These are phyloP conservation scores for Alternaria angustiovoidea DNA, from an alignment of 2,329 filamentous ascomycete species.

Conservation along the genomic window DNA sequence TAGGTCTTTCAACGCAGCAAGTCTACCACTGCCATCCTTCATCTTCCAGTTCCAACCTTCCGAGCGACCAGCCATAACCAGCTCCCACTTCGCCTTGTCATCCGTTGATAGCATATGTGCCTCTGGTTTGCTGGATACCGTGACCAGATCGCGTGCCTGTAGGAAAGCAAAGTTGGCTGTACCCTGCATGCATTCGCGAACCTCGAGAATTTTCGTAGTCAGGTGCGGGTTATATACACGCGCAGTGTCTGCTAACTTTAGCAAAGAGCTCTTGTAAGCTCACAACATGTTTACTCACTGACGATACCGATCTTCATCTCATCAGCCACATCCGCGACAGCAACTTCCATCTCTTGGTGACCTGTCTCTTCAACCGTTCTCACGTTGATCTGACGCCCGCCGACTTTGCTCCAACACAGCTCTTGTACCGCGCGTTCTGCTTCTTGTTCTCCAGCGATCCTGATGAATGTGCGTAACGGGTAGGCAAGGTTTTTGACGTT, in stretches of 20 bases:
- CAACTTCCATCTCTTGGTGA: constrained; percentile 10
- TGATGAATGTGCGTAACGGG: constrained; percentile 18
- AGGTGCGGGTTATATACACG: constrained; percentile 16
- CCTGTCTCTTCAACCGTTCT: constrained; percentile 5
- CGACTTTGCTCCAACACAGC: constrained; percentile 9
- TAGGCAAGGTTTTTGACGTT: constrained; percentile 13
- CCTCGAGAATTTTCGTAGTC: constrained; percentile 14
- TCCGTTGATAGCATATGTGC: background rate
- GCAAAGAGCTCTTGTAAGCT: background rate
- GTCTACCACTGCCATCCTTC: constrained; percentile 12
- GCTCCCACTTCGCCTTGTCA: constrained; percentile 16
- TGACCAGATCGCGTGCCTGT: constrained; percentile 16
- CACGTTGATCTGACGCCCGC: constrained; percentile 11
- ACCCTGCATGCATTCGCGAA: constrained; percentile 18
- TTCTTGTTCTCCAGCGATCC: constrained; percentile 9
- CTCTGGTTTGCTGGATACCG: background rate
- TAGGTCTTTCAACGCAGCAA: constrained; percentile 21
- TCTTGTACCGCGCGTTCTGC: constrained; percentile 15
- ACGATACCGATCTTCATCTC: constrained; percentile 24
- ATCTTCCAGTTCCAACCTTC: constrained; percentile 7
- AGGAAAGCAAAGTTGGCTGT: constrained; percentile 17
- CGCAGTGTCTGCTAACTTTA: constrained; percentile 13
- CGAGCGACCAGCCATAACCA: constrained; percentile 13
- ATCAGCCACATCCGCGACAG: constrained; percentile 15
- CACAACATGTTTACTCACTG: constrained; percentile 7